Evolutionary conservation across 352 stramenopile species (phyloP).

Genomic region (Globisporangium middletonii): DNA sequence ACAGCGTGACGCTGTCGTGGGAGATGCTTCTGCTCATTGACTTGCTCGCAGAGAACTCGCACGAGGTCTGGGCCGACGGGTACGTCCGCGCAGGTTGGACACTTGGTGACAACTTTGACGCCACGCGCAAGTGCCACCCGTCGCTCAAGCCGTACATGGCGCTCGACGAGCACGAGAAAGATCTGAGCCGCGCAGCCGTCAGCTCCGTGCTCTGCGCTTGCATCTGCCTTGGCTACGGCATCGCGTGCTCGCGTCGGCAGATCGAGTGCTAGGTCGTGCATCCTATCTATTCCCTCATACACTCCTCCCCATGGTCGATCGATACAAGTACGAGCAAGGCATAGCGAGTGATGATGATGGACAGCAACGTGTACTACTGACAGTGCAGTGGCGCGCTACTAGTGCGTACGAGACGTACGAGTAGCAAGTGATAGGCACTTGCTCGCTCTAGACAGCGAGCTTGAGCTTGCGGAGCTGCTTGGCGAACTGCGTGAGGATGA

Average conservation of each 20-base stretch:
- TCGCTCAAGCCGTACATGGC: conserved; percentile 55
- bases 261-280: no score
- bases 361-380: neutral
- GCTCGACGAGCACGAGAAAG: conserved; percentile 48
- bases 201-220: conserved; percentile 48
- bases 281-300: no score
- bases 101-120: conserved; percentile 32
- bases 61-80: conserved; percentile 59
- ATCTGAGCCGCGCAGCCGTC: conserved; percentile 36
- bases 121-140: conserved; percentile 35
- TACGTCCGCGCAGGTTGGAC: conserved; percentile 41
- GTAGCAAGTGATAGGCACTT: neutral
- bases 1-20: conserved; percentile 43
- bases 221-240: conserved; percentile 39
- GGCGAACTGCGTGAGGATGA: conserved; percentile 52
- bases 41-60: conserved; percentile 59
- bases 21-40: conserved; percentile 64
- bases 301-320: no score
- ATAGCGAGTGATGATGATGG: neutral
- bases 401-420: no score
- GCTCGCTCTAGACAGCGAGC: conserved; percentile 12
- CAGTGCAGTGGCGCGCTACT: neutral
- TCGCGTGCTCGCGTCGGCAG: conserved; percentile 24
- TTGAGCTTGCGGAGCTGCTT: conserved; percentile 34
- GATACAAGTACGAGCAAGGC: neutral